A percentile compares a stretch with the other conserved stretches of the same genome.
Conservation (phyloP, 345 rosid genomes). For the Trapa incisa region DNA sequence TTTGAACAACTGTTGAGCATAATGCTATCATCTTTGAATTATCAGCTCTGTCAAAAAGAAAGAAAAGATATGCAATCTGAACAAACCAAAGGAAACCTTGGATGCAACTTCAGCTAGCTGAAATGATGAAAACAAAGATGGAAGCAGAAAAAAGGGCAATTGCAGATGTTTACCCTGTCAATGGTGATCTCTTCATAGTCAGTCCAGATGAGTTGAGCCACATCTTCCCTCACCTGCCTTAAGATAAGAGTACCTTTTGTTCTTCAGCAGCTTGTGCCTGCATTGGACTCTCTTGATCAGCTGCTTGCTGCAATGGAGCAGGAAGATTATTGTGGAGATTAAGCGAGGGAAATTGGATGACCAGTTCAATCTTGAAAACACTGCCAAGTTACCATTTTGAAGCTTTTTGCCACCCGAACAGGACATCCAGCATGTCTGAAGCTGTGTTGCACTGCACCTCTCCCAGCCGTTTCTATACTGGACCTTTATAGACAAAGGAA, state of each 20-base stretch:
- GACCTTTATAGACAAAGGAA: slow-evolving; percentile 5
- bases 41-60: too few species aligned
- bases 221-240: slow-evolving; percentile 47
- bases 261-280: slow-evolving; percentile 56
- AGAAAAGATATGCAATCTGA: too few species aligned
- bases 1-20: slow-evolving; percentile 47
- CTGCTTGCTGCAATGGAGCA: slow-evolving; percentile 34
- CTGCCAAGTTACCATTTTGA: slow-evolving; percentile 42
- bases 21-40: neutral
- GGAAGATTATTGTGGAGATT: neutral
- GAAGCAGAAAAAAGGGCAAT: too few species aligned
- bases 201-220: slow-evolving; percentile 49
- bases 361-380: neutral
- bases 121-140: too few species aligned
- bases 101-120: too few species aligned
- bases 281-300: slow-evolving; percentile 41
- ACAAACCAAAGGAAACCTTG: too few species aligned
- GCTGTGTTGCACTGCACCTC: neutral
- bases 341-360: neutral
- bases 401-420: slow-evolving; percentile 72
- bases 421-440: slow-evolving; percentile 47
- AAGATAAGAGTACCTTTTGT: slow-evolving; percentile 46
- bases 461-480: slow-evolving; percentile 1
- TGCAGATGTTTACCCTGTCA: slow-evolving; percentile 27
- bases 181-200: slow-evolving; percentile 39